These are phyloP conservation scores for Solanum tarijense DNA, from an alignment of 257 asterid species.

Conservation along the genomic window DNA sequence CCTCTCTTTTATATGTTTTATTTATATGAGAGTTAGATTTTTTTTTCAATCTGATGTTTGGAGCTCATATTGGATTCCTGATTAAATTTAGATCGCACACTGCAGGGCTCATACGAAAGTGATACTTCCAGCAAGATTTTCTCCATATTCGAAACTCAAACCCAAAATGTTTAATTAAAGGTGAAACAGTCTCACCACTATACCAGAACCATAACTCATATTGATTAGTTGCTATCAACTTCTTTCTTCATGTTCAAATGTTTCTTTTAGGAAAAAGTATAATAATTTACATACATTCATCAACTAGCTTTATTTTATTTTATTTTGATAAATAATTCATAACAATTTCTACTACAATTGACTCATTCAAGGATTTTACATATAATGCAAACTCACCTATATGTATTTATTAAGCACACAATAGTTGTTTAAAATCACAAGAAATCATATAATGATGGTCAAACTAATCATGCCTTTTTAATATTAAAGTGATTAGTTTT, in stretches of 20 bases:
- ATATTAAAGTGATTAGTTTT: background rate
- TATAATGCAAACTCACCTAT: background rate
- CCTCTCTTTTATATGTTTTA: background rate
- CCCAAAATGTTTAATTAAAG: too few relatives aligned
- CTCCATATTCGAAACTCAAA: too few relatives aligned
- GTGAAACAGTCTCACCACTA: background rate
- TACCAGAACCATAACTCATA: background rate
- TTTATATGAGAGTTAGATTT: background rate
- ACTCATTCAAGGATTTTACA: background rate
- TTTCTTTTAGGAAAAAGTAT: background rate
- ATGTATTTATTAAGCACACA: background rate
- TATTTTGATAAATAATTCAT: background rate
- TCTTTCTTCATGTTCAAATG: background rate
- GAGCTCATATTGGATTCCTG: background rate
- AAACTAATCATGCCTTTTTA: background rate
- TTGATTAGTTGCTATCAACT: background rate
- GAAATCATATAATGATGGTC: background rate
- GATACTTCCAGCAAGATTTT: rapidly evolving
- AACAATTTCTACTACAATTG: background rate
- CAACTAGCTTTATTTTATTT: background rate
- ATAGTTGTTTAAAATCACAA: background rate
- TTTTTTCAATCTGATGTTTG: too few relatives aligned
- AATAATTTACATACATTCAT: background rate
- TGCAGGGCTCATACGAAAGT: background rate
- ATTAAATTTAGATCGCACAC: too few relatives aligned